A percentile compares a stretch with the other conserved stretches of the same genome.
Evolutionary conservation across 169 alveolate genomes (phyloP).

Genomic region (Plasmodium billcollinsi): DNA sequence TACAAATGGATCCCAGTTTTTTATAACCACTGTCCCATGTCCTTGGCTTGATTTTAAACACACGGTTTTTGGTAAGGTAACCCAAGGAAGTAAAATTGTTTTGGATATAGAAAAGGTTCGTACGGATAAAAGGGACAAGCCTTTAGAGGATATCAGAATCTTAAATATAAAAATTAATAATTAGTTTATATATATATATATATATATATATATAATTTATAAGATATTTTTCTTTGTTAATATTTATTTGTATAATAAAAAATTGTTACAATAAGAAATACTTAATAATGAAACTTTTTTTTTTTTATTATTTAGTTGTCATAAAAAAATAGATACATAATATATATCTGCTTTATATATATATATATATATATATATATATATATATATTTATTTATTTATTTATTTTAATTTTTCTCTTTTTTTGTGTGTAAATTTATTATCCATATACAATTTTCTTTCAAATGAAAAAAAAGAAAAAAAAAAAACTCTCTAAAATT

Average conservation of each 20-base stretch:
- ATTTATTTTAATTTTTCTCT: background rate
- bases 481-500: too few species aligned
- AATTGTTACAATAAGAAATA: background rate
- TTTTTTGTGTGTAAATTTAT: background rate
- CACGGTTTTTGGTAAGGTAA: conserved; percentile 98
- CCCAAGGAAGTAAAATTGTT: conserved; percentile 95
- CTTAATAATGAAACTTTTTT: background rate
- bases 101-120: conserved; percentile 93
- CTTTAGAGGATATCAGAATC: conserved; percentile 82
- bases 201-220: background rate
- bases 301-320: background rate
- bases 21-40: conserved; percentile 97
- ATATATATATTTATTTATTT: background rate
- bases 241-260: background rate
- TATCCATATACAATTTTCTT: too few species aligned
- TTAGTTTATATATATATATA: conserved; percentile 6
- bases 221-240: background rate
- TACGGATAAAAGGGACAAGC: conserved; percentile 86
- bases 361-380: background rate
- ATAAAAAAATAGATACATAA: too few species aligned
- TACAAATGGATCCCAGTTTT: conserved; percentile 98
- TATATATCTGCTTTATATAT: background rate
- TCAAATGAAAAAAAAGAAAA: too few species aligned
- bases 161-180: conserved; percentile 79
- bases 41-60: conserved; percentile 98